Percentiles rank a stretch among this genome's conserved stretches.
These are phyloP conservation scores for Prunus campanulata DNA, from an alignment of 306 rosid genomes.

Conservation along the genomic window DNA sequence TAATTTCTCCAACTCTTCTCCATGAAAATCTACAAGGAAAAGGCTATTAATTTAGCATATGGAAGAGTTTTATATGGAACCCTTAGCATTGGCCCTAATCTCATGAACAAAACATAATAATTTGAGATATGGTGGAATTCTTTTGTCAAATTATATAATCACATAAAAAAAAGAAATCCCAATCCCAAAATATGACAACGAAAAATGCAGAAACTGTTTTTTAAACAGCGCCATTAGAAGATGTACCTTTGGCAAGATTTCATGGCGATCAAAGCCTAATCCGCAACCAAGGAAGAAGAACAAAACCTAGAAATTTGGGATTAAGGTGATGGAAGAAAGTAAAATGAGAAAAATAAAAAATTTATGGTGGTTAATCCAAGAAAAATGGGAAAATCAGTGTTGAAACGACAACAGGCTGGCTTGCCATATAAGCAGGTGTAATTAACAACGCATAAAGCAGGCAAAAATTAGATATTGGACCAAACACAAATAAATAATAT, in stretches of 20 bases:
- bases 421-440: background rate
- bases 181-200: background rate
- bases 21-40: background rate
- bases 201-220: background rate
- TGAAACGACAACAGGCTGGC: background rate
- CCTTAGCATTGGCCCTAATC: too few relatives aligned
- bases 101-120: background rate
- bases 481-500: background rate
- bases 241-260: background rate
- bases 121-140: background rate
- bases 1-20: background rate
- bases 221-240: background rate
- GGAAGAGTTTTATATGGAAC: too few relatives aligned
- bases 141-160: background rate
- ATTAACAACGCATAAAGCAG: background rate
- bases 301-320: background rate
- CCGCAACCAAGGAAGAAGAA: background rate
- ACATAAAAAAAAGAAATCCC: background rate
- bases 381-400: background rate
- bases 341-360: background rate
- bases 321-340: background rate
- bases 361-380: background rate
- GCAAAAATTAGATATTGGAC: background rate
- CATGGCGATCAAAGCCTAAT: conserved; percentile 9
- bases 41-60: too few relatives aligned